Evolutionary conservation across 2,329 filamentous ascomycete genomes (phyloP).

Genomic region (Chaetomium globosum): DNA sequence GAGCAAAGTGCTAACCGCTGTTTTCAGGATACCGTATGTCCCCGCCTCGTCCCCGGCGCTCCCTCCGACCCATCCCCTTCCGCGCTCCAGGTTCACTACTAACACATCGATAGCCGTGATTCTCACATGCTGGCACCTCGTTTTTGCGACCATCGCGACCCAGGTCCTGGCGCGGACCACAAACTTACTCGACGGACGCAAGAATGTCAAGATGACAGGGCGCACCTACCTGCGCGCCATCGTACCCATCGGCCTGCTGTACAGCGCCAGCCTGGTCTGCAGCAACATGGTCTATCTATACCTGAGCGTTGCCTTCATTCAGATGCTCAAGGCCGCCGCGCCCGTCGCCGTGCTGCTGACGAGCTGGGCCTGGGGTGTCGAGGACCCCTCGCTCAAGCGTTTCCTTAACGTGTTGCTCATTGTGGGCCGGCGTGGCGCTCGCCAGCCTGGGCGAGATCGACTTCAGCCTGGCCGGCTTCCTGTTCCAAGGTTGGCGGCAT

Average conservation of each 20-base stretch:
- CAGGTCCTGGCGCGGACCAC: slow-evolving; percentile 89
- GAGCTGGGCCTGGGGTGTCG: slow-evolving; percentile 62
- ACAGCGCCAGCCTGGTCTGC: slow-evolving; percentile 90
- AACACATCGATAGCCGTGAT: slow-evolving; percentile 55
- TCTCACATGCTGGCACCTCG: slow-evolving; percentile 91
- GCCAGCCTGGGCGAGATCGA: slow-evolving; percentile 66
- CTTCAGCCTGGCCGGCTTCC: slow-evolving; percentile 66
- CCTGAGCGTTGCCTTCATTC: slow-evolving; percentile 91
- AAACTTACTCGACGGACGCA: slow-evolving; percentile 82
- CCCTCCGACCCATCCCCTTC: not conserved
- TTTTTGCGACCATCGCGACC: slow-evolving; percentile 88
- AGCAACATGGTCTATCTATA: slow-evolving; percentile 93
- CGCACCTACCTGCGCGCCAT: slow-evolving; percentile 88
- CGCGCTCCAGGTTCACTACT: slow-evolving; percentile 11
- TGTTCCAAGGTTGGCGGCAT: slow-evolving; percentile 77
- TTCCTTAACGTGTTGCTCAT: slow-evolving; percentile 56
- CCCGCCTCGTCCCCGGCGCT: not conserved
- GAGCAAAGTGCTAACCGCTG: slow-evolving; percentile 28
- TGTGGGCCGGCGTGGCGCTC: slow-evolving; percentile 54
- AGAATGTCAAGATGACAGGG: slow-evolving; percentile 93
- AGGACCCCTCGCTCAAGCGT: slow-evolving; percentile 50
- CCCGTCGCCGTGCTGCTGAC: slow-evolving; percentile 68
- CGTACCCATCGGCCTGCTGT: slow-evolving; percentile 89
- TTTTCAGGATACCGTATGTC: slow-evolving; percentile 51
- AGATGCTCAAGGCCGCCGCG: slow-evolving; percentile 87